Conservation (phyloP, 345 rosid genomes). For the Erucastrum elatum region DNA sequence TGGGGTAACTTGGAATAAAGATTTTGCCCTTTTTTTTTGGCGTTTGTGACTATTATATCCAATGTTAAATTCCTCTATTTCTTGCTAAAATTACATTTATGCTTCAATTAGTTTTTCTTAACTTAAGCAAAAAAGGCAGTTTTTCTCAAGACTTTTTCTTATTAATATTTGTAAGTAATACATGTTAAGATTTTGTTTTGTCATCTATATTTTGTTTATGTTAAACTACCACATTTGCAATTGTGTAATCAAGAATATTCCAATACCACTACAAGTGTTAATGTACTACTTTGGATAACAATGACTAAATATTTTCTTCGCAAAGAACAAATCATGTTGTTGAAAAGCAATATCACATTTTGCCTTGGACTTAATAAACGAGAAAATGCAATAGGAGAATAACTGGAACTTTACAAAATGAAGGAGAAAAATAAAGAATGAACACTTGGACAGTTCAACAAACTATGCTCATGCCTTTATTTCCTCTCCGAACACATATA, state of each 20-base stretch:
- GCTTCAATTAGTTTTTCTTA: too few species aligned
- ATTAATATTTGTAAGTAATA: too few species aligned
- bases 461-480: conserved; percentile 29
- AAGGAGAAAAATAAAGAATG: conserved; percentile 25
- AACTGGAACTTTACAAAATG: not conserved
- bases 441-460: conserved; percentile 29
- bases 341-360: not conserved
- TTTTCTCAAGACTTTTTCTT: too few species aligned
- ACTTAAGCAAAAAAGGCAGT: too few species aligned
- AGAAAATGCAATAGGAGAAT: not conserved
- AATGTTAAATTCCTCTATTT: too few species aligned
- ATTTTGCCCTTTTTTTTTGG: too few species aligned
- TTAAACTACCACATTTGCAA: not conserved
- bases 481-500: not conserved
- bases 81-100: too few species aligned
- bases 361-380: not conserved
- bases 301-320: not conserved
- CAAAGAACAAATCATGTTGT: not conserved
- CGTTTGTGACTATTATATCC: too few species aligned
- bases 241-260: not conserved
- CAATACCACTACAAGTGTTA: not conserved
- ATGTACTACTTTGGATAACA: not conserved
- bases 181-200: too few species aligned
- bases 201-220: not conserved
- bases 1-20: not conserved